Conservation (phyloP, 768 basidiomycete species). For the Sarcomyxa edulis region DNA sequence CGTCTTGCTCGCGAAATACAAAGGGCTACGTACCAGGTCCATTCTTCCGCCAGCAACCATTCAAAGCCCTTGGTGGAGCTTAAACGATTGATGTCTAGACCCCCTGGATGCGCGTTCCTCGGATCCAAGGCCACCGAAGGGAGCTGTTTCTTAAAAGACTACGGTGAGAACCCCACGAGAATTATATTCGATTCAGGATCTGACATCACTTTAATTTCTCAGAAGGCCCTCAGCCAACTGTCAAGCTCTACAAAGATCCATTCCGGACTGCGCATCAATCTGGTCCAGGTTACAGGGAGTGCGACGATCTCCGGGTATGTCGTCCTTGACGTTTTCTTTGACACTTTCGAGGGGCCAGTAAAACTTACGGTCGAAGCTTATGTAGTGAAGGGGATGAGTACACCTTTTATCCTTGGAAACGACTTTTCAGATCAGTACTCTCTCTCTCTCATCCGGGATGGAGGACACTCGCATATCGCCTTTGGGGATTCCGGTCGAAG, state of each 20-base stretch:
- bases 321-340: constrained; percentile 7
- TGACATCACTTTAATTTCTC: constrained; percentile 10
- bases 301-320: constrained; percentile 15
- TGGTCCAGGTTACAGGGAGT: constrained; percentile 2
- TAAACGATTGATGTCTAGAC: too few relatives aligned
- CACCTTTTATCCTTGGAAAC: constrained; percentile 21
- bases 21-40: too few relatives aligned
- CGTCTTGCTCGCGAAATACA: too few relatives aligned
- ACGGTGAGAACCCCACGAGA: too few relatives aligned
- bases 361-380: constrained; percentile 16
- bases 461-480: too few relatives aligned
- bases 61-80: too few relatives aligned
- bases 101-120: too few relatives aligned
- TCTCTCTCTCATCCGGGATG: constrained; percentile 3
- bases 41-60: too few relatives aligned
- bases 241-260: neutral
- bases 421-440: constrained; percentile 19
- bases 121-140: too few relatives aligned
- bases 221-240: constrained; percentile 4
- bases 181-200: constrained; percentile 11
- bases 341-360: neutral
- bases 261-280: neutral
- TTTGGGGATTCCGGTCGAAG: too few relatives aligned
- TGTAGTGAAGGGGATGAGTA: constrained; percentile 19
- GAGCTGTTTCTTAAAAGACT: too few relatives aligned